These are phyloP conservation scores for Trypanosomatidae sp. DNA, from an alignment of 208 protist genomes.

Conservation along the genomic window DNA sequence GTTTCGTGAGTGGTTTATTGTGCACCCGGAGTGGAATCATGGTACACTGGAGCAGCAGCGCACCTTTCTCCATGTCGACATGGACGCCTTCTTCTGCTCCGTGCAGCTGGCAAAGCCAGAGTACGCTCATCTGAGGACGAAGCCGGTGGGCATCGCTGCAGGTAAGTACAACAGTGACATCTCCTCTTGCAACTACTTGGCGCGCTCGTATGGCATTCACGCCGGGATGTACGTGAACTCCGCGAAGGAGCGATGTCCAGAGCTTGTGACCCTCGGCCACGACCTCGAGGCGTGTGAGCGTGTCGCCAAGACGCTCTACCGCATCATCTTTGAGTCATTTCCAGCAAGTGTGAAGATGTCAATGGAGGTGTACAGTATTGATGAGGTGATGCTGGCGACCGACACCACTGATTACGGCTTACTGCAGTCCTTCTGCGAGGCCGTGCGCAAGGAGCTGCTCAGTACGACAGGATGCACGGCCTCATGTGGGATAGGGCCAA, in stretches of 20 bases:
- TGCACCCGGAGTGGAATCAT: constrained; percentile 74
- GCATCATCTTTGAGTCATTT: constrained; percentile 71
- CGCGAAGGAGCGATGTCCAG: constrained; percentile 82
- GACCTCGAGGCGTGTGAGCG: constrained; percentile 82
- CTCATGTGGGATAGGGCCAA: constrained; percentile 84
- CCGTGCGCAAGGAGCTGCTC: constrained; percentile 56
- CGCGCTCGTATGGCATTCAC: constrained; percentile 78
- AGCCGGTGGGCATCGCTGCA: constrained; percentile 89
- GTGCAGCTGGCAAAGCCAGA: constrained; percentile 85
- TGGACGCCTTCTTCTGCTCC: constrained; percentile 96
- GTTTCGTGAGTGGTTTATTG: constrained; percentile 58
- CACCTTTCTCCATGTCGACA: constrained; percentile 90
- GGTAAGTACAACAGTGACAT: constrained; percentile 90
- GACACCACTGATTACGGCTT: constrained; percentile 60
- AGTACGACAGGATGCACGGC: constrained; percentile 66
- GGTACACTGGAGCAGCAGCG: constrained; percentile 53
- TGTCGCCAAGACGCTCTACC: constrained; percentile 68
- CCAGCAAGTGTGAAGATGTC: constrained; percentile 51
- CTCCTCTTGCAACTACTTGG: constrained; percentile 93
- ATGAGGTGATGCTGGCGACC: constrained; percentile 86
- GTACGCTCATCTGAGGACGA: constrained; percentile 63
- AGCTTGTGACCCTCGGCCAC: constrained; percentile 89
- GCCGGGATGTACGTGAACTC: constrained; percentile 92
- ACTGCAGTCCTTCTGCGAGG: constrained; percentile 49
- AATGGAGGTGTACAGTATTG: constrained; percentile 87